Evolutionary conservation across 495 filamentous ascomycete species (phyloP), one percentile per base, ranked within the genome.

Genomic region (Trichoderma erinaceum): DNA sequence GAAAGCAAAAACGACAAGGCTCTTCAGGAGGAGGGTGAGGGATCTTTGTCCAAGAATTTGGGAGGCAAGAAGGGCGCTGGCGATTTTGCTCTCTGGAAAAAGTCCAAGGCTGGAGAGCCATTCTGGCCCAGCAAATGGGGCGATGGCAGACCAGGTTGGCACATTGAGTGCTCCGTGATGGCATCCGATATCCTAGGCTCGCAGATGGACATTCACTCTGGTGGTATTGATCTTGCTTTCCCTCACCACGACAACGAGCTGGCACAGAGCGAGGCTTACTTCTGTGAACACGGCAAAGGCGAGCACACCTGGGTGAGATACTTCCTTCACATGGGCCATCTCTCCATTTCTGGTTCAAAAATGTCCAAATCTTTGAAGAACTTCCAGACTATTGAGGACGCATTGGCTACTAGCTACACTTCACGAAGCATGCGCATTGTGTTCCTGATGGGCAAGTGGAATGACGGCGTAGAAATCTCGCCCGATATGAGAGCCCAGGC

Each of bases 121-220:
- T 89, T 84, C 69, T 99, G 95, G 95, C 79, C 86, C 13, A 92
- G 88, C 71, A 85, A 85, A 6, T 99, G 95, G 94, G 92, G 93
- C 11, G 81, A 85, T 63, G 93, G 94, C 32, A 83, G 95, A 23
- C 95, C 95, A 0, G 95, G 95, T 18, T 97, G 92, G 95, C 95
- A 98, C 76, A 97, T 99, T 64, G 94, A 99, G 80, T 99, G 95
- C 86, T 95, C 90, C 0, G 93, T 92, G 2, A 99, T 99, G 95
- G 93, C 93, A 0, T 93, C 89, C 3, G 90, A 92, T 67, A 86
- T 90, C 41, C 81, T 99, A 6, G 95, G 94, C 10, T 80, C 86
- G 52, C 80, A 86, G 67, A 90, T 99, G 77, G 95, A 99, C 78
- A 90, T 98, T 65, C 93, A 98, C 76, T 94, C 91, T 25, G 95